These are phyloP conservation scores for Lanzia echinophila DNA, from an alignment of 2,329 filamentous ascomycete species.

Conservation along the genomic window DNA sequence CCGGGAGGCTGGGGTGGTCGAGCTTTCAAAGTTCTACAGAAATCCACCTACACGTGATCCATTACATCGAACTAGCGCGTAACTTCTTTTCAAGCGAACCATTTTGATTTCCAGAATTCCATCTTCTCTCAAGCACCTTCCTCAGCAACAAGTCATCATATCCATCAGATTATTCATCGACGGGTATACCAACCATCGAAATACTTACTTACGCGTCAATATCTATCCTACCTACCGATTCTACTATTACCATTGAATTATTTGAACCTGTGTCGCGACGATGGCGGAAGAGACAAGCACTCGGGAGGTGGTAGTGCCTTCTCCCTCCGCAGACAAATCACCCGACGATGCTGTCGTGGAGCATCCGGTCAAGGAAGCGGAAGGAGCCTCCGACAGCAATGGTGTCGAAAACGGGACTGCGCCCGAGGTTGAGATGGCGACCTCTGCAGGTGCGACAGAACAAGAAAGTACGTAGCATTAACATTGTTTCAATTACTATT, in stretches of 20 bases:
- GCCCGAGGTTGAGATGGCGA: conserved; percentile 23
- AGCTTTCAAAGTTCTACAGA: conserved; percentile 10
- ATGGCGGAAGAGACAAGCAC: conserved; percentile 26
- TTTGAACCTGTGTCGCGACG: conserved; percentile 19
- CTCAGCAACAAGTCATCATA: conserved; percentile 18
- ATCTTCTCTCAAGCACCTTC: conserved; percentile 5
- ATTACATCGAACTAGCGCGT: conserved; percentile 7
- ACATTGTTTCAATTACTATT: conserved; percentile 7
- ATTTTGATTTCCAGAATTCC: conserved; percentile 16
- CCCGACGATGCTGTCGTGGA: conserved; percentile 12
- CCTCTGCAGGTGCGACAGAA: conserved; percentile 14
- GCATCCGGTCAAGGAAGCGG: conserved; percentile 14
- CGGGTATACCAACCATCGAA: conserved; percentile 13
- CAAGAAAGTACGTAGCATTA: conserved; percentile 20
- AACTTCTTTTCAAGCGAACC: conserved; percentile 13
- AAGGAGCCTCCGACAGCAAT: conserved; percentile 18
- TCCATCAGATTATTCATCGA: conserved; percentile 13
- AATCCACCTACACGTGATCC: conserved; percentile 10
- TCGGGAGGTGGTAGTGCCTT: conserved; percentile 15
- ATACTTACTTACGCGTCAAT: conserved; percentile 18
- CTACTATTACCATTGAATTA: conserved; percentile 7
- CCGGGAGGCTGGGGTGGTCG: conserved; percentile 7
- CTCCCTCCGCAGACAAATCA: conserved; percentile 14
- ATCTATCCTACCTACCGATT: conserved; percentile 5
- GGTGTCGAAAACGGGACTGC: conserved; percentile 10